phyloP scores from a whole-genome alignment of 1,284 basidiomycete species.

The Porodaedalea pini region DNA sequence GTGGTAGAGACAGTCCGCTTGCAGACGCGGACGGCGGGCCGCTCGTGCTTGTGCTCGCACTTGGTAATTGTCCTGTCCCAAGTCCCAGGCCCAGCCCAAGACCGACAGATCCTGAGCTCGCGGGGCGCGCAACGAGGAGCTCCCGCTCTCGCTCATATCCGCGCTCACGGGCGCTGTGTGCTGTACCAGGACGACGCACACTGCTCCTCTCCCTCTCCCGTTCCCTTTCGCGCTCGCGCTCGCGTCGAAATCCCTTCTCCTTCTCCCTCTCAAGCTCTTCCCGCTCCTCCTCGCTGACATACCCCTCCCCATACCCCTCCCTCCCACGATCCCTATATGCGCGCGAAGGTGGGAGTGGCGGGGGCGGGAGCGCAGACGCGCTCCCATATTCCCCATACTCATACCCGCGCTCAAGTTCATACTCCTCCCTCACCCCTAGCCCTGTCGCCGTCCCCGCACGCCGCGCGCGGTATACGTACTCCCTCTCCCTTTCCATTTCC shows the following conservation, averaged over 20 bases:
- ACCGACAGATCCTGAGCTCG: not conserved
- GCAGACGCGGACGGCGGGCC: not conserved
- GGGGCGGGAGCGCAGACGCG: not conserved
- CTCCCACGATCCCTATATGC: not conserved
- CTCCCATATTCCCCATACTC: slow-evolving; percentile 1
- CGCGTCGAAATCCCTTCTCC: not conserved
- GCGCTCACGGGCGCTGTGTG: not conserved
- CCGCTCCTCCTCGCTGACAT: slow-evolving; percentile 1
- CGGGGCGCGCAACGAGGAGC: not conserved
- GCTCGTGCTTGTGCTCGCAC: not conserved
- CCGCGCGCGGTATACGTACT: not conserved
- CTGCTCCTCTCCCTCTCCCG: slow-evolving; percentile 7
- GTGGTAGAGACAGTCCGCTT: not conserved
- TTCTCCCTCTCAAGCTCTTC: not conserved
- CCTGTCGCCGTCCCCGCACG: not conserved
- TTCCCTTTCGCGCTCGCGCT: not conserved
- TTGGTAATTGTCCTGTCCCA: not conserved
- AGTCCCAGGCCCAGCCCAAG: not conserved
- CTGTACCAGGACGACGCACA: not conserved
- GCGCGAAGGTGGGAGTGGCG: not conserved
- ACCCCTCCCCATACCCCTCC: not conserved
- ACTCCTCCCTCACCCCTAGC: slow-evolving; percentile 1
- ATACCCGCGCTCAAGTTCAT: slow-evolving; percentile 2
- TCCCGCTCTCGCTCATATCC: slow-evolving; percentile 1
- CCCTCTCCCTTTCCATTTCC: slow-evolving; percentile 11